Evolutionary conservation across 305 asterid genomes (phyloP).

Genomic region (Plantago coronopus): DNA sequence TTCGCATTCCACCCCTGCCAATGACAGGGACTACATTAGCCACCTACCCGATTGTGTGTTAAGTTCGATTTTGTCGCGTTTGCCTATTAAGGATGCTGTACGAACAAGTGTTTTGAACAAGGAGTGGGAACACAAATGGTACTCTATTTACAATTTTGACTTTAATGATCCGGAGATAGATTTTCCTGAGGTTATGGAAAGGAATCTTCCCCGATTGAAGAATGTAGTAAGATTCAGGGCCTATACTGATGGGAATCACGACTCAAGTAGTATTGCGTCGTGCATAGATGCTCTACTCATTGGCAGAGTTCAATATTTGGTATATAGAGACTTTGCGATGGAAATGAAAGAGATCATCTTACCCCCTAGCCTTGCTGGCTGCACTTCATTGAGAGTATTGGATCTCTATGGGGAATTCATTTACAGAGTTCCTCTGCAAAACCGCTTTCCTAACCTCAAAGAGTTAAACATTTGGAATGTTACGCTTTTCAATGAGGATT

Average conservation of each 20-base stretch:
- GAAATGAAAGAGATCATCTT: not conserved
- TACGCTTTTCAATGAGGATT: not conserved
- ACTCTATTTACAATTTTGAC: not conserved
- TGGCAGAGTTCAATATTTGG: not conserved
- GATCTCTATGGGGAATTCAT: not conserved
- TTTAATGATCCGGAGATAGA: not conserved
- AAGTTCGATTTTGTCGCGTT: not conserved
- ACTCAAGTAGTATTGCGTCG: not conserved
- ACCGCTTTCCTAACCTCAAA: not conserved
- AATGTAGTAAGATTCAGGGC: not conserved
- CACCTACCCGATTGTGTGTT: not conserved
- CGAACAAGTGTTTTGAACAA: constrained; percentile 5
- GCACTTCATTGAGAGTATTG: not conserved
- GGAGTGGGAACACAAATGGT: constrained; percentile 3
- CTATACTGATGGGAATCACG: too few relatives aligned
- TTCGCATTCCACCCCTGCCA: not conserved
- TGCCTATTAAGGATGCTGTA: not conserved
- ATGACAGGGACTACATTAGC: not conserved
- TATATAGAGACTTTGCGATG: not conserved
- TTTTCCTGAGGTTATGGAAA: not conserved
- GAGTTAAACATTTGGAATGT: not conserved
- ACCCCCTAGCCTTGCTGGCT: not conserved
- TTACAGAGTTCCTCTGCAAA: not conserved
- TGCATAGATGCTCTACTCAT: not conserved
- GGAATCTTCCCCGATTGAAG: not conserved